phyloP scores from a whole-genome alignment of 805 yeast species.

The Saccharomycodes ludwigii region DNA sequence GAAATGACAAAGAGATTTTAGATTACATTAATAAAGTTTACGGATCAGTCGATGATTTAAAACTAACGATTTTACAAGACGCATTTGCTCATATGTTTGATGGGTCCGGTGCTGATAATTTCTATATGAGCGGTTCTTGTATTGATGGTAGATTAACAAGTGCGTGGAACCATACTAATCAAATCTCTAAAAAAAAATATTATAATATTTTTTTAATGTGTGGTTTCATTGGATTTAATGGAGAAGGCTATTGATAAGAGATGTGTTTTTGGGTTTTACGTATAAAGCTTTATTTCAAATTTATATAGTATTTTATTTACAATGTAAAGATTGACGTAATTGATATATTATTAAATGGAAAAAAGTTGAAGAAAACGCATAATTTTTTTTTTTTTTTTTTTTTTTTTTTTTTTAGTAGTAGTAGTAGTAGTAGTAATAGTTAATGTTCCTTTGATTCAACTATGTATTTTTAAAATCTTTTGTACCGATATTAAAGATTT shows the following conservation, averaged over 20 bases:
- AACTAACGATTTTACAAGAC: conserved; percentile 30
- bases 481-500: too few species aligned
- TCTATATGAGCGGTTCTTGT: conserved; percentile 74
- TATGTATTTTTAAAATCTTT: too few species aligned
- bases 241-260: conserved; percentile 42
- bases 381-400: too few species aligned
- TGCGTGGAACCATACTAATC: conserved; percentile 76
- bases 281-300: too few species aligned
- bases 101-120: conserved; percentile 77
- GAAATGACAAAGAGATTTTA: conserved; percentile 34
- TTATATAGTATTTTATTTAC: too few species aligned
- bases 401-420: too few species aligned
- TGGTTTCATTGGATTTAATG: conserved; percentile 69
- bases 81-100: conserved; percentile 41
- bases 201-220: conserved; percentile 46
- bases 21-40: conserved; percentile 48
- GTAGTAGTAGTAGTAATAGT: too few species aligned
- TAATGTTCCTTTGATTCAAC: too few species aligned
- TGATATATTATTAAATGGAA: too few species aligned
- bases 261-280: neutral
- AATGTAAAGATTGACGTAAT: too few species aligned
- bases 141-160: conserved; percentile 73
- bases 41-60: conserved; percentile 40
- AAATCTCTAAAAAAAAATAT: conserved; percentile 54
- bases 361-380: too few species aligned